Percentiles rank a stretch among this genome's conserved stretches.
These are phyloP conservation scores for Zymoseptoria passerinii DNA, from an alignment of 2,329 filamentous ascomycete genomes.

Conservation along the genomic window DNA sequence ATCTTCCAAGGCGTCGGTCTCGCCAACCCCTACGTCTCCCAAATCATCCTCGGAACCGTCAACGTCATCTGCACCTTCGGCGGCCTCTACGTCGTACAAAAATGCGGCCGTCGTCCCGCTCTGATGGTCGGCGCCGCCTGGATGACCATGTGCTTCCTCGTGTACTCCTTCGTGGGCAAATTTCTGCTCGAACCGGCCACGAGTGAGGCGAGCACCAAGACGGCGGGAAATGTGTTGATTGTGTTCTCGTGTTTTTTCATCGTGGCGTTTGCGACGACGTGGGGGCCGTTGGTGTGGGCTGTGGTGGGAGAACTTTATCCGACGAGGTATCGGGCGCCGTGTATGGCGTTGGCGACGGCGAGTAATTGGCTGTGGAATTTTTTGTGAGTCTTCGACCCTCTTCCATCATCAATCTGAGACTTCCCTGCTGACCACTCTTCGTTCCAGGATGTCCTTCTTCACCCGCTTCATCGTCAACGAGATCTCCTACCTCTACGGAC, in stretches of 20 bases:
- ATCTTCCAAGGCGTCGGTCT: conserved; percentile 33
- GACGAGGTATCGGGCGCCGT: conserved; percentile 34
- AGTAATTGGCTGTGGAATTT: conserved; percentile 40
- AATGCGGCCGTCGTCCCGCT: conserved; percentile 41
- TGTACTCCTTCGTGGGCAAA: conserved; percentile 39
- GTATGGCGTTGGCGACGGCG: conserved; percentile 39
- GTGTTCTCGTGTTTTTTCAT: conserved; percentile 33
- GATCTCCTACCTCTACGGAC: conserved; percentile 34
- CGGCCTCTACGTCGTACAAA: conserved; percentile 42
- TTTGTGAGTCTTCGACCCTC: conserved; percentile 13
- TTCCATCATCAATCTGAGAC: conserved; percentile 11
- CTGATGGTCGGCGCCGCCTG: conserved; percentile 39
- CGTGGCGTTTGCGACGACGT: conserved; percentile 30
- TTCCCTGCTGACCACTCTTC: conserved; percentile 6
- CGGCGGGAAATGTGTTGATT: conserved; percentile 28
- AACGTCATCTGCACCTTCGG: conserved; percentile 43
- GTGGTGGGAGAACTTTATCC: conserved; percentile 31
- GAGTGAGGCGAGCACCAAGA: conserved; percentile 16
- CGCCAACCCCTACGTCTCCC: conserved; percentile 38
- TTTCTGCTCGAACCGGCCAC: conserved; percentile 18
- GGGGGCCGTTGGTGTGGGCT: conserved; percentile 26
- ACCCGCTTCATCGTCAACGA: conserved; percentile 32
- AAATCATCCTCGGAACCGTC: conserved; percentile 41
- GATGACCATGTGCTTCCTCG: conserved; percentile 51
- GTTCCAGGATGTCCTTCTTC: conserved; percentile 29